Base-by-base conservation (phyloP, 1,284 basidiomycete species). In the Rhodotorula sp. region DNA sequence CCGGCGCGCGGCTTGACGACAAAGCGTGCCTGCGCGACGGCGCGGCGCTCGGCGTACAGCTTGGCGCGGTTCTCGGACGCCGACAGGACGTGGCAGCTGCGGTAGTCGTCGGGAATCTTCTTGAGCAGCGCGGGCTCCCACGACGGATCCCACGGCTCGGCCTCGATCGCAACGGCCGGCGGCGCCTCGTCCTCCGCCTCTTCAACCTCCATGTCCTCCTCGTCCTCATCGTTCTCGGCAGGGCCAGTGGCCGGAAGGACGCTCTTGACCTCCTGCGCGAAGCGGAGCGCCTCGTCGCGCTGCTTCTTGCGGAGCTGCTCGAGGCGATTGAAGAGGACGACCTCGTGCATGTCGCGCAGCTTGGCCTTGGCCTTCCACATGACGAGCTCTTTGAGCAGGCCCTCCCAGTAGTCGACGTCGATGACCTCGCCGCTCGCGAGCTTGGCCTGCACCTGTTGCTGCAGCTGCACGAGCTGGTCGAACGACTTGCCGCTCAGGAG, bases 351-450 rank as follows among this genome's bases (percentile, higher is more conserved):
- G 71, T 86, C 88, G 80, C 92, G 91, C 61, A 99, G 86, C 78
- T 95, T 95, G 13, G 93, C 91, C 91, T 97, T 97, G n/a, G 97
- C 91, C 82, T 97, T 97, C 90, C 93, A 97, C 1, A 99, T 95
- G n/a, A 97, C 85, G 54, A 99, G 84, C 80, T 92, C 94, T 81
- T 92, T 91, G 70, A 99, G 82, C 10, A 99, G 84, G 52, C 89
- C 86, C 82, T 98, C 96, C 97, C 97, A 99, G 80, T 99, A 99
- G 81, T 99, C 97, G 19, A 90, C 91, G 81, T 99, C 97, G 53
- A 99, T 87, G 1, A 95, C 93, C 81, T 98, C 94, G 46, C 93
- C 92, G 71, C 92, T 93, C 0, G 87, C 85, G 2, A 99, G 86
- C 82, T 99, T 99, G 63, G 86, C 86, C 78, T 93, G 91, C 21